Evolutionary conservation across 768 basidiomycete species (phyloP).

Genomic region (Rubroboletus satanas): DNA sequence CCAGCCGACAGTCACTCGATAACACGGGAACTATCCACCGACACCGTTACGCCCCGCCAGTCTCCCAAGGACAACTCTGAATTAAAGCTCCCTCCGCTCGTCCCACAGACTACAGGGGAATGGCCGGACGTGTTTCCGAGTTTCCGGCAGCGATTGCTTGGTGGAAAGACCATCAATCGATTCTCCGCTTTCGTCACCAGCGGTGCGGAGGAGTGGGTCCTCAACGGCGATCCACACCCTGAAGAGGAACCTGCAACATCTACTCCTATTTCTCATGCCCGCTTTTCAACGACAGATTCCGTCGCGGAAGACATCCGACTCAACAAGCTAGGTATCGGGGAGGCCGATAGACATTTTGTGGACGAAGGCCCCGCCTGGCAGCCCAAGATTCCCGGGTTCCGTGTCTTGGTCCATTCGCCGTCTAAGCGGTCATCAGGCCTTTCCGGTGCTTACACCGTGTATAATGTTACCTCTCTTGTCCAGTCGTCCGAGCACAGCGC

Average conservation of each 20-base stretch:
- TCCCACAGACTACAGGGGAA: slow-evolving; percentile 70
- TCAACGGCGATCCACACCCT: slow-evolving; percentile 50
- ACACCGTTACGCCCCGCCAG: slow-evolving; percentile 48
- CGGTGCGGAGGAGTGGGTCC: slow-evolving; percentile 78
- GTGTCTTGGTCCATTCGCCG: slow-evolving; percentile 74
- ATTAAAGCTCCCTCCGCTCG: slow-evolving; percentile 38
- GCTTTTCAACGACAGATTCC: slow-evolving; percentile 31
- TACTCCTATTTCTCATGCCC: slow-evolving; percentile 22
- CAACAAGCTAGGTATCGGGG: slow-evolving; percentile 42
- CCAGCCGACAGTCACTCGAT: slow-evolving; percentile 33
- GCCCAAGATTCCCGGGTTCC: slow-evolving; percentile 67
- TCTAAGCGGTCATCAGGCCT: slow-evolving; percentile 66
- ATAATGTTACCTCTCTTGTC: slow-evolving; percentile 61
- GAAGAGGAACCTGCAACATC: slow-evolving; percentile 29
- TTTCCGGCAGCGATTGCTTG: slow-evolving; percentile 66
- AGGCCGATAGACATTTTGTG: slow-evolving; percentile 68
- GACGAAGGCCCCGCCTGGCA: slow-evolving; percentile 72
- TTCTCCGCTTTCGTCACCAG: slow-evolving; percentile 85
- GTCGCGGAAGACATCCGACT: slow-evolving; percentile 41
- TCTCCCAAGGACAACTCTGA: slow-evolving; percentile 28
- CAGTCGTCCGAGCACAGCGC: slow-evolving; percentile 16
- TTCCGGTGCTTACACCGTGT: slow-evolving; percentile 71
- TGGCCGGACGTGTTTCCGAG: slow-evolving; percentile 58
- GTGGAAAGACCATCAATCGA: slow-evolving; percentile 77
- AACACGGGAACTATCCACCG: slow-evolving; percentile 36